Evolutionary conservation across 768 basidiomycete species (phyloP), one percentile per base, ranked within the genome.

Genomic region (Mycena amicta): DNA sequence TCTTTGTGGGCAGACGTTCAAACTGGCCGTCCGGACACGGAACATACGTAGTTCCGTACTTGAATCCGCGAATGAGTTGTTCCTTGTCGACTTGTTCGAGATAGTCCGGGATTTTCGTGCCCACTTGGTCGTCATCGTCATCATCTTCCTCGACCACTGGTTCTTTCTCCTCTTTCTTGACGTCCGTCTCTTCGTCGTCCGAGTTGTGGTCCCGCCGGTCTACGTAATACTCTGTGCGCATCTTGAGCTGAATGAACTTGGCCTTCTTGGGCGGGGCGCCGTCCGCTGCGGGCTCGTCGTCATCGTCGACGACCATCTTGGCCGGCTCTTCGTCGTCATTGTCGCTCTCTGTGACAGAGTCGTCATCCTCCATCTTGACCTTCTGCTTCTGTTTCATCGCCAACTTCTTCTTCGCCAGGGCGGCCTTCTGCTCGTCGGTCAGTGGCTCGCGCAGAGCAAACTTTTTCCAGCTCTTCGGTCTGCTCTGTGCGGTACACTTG

Each of bases 11-110:
- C 37, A 97, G 75, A 60, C 77, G 82, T 28, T 84, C 83, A 65
- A 94, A 96, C 53, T 88, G 86, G n/a, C 86, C 92, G 52, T 93
- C 92, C 2, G 92, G 90, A 72, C 89, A 88, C 0, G 92, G 93
- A 2, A 85, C 89, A 71, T 93, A 95, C 1, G 91, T 89, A 2
- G 92, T 82, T 20, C 95, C 95, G 67, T 97, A 96, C 73, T 91
- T 90, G 78, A 90, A 95, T 2, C 92, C 93, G 62, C 80, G 76
- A 23, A 92, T 78, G 6, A 95, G 84, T 33, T 93, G 82, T 64
- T 92, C 89, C 71, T 89, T 89, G 68, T 91, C 87, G 5, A 92
- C 83, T 59, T 81, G 83, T 66, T 83, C 80, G 25, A 77, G 56
- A 16, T 69, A 70, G 11, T 74, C 71, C 25, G 73, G 71, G 43